phyloP scores from a whole-genome alignment of 2,329 filamentous ascomycete genomes.

The Aspergillus pseudonomiae region DNA sequence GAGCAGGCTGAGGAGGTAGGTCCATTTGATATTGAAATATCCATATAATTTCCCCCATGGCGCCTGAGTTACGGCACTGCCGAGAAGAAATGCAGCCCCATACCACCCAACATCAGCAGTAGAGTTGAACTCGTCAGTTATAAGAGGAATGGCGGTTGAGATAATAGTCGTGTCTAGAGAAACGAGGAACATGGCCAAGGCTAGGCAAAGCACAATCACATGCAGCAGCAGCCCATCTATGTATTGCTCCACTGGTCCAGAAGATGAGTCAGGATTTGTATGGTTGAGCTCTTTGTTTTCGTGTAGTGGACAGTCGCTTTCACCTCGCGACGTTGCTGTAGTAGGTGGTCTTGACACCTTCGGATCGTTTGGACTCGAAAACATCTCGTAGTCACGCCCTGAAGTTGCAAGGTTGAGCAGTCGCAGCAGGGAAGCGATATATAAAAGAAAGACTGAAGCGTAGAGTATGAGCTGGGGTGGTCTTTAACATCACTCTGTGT shows the following conservation, averaged over 20 bases:
- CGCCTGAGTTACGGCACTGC: conserved; percentile 32
- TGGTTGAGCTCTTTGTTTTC: neutral
- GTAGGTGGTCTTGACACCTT: neutral
- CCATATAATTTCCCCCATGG: conserved; percentile 51
- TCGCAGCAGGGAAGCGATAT: too few species aligned
- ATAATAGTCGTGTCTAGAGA: conserved; percentile 8
- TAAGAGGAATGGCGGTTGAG: conserved; percentile 35
- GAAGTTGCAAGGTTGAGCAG: neutral
- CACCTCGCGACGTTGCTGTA: neutral
- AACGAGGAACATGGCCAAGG: conserved; percentile 1
- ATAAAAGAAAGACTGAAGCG: too few species aligned
- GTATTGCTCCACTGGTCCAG: neutral
- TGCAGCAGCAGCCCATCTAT: neutral
- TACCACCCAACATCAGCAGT: conserved; percentile 26
- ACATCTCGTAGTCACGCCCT: neutral
- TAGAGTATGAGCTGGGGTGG: too few species aligned
- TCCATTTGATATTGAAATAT: conserved; percentile 36
- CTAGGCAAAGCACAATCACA: neutral
- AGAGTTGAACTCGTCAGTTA: conserved; percentile 46
- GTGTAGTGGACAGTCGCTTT: neutral
- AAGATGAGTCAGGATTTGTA: neutral
- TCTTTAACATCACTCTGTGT: too few species aligned
- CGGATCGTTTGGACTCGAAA: neutral
- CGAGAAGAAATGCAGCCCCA: conserved; percentile 43
- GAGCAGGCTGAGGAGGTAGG: conserved; percentile 33